These are phyloP conservation scores for Cornus suecica DNA, from an alignment of 148 eudicot species.

Conservation along the genomic window DNA sequence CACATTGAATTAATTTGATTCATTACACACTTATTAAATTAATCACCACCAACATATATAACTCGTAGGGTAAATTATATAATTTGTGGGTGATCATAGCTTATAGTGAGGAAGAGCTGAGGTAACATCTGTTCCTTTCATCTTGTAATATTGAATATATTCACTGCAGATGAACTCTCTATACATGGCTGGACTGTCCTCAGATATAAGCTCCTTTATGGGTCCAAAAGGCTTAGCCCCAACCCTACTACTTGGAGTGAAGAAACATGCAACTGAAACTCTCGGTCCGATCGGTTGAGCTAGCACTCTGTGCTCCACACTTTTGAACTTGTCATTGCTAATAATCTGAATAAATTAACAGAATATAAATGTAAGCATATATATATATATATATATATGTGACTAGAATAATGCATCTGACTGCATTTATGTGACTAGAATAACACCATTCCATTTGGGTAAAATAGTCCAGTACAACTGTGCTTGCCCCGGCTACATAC, in stretches of 20 bases:
- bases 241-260: slow-evolving; percentile 30
- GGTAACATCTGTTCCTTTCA: slow-evolving; percentile 1
- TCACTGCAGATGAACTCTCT: slow-evolving; percentile 31
- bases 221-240: slow-evolving; percentile 40
- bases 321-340: slow-evolving; percentile 45
- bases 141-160: slow-evolving; percentile 20
- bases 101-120: slow-evolving; percentile 18
- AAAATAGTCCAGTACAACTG: too few species aligned
- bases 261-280: slow-evolving; percentile 61
- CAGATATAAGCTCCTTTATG: slow-evolving; percentile 39
- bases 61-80: too few species aligned
- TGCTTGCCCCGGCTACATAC: too few species aligned
- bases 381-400: background rate
- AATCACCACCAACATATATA: background rate
- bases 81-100: background rate
- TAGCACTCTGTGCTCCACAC: slow-evolving; percentile 64
- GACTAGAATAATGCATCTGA: too few species aligned
- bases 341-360: slow-evolving; percentile 34
- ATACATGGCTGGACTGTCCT: slow-evolving; percentile 41
- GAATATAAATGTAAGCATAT: too few species aligned
- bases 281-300: slow-evolving; percentile 47
- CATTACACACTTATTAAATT: too few species aligned
- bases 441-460: too few species aligned
- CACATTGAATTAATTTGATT: too few species aligned
- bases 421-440: too few species aligned